Conservation (phyloP, 2,329 filamentous ascomycete species). For the Chaetomium sp. region DNA sequence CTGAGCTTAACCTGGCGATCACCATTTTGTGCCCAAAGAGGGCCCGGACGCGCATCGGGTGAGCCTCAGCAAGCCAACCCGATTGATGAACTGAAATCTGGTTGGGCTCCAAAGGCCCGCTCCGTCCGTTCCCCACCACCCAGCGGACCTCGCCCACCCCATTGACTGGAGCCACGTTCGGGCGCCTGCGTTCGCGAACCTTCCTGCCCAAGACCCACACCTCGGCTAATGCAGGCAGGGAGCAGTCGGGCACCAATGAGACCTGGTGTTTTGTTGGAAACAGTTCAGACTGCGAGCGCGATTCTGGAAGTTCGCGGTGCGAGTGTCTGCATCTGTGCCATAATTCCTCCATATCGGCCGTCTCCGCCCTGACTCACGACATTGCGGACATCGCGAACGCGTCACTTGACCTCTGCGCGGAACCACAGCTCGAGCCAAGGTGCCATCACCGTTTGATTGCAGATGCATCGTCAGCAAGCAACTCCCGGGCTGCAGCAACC, state of each 20-base stretch:
- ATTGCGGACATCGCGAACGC: slow-evolving; percentile 32
- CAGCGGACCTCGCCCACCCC: slow-evolving; percentile 28
- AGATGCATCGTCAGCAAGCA: slow-evolving; percentile 59
- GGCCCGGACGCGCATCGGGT: slow-evolving; percentile 15
- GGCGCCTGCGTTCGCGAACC: slow-evolving; percentile 33
- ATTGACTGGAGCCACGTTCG: slow-evolving; percentile 46
- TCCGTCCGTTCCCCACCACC: slow-evolving; percentile 29
- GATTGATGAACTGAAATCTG: slow-evolving; percentile 23
- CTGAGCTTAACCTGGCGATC: slow-evolving; percentile 25
- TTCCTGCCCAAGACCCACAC: slow-evolving; percentile 43
- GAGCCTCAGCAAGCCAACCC: slow-evolving; percentile 22
- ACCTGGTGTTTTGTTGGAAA: slow-evolving; percentile 20
- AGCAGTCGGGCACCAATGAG: slow-evolving; percentile 37
- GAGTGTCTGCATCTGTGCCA: slow-evolving; percentile 11
- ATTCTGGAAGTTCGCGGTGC: slow-evolving; percentile 13
- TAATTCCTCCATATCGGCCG: slow-evolving; percentile 14
- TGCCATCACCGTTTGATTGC: slow-evolving; percentile 48
- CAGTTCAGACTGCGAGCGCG: slow-evolving; percentile 17
- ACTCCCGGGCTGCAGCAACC: slow-evolving; percentile 68
- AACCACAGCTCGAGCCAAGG: slow-evolving; percentile 16
- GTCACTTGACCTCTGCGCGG: slow-evolving; percentile 36
- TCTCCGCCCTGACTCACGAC: slow-evolving; percentile 31
- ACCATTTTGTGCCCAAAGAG: slow-evolving; percentile 29
- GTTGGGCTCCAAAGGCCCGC: slow-evolving; percentile 37
- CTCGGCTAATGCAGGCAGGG: slow-evolving; percentile 32